These are phyloP conservation scores for Neurospora sp. DNA, from an alignment of 2,329 filamentous ascomycete genomes.

Conservation along the genomic window DNA sequence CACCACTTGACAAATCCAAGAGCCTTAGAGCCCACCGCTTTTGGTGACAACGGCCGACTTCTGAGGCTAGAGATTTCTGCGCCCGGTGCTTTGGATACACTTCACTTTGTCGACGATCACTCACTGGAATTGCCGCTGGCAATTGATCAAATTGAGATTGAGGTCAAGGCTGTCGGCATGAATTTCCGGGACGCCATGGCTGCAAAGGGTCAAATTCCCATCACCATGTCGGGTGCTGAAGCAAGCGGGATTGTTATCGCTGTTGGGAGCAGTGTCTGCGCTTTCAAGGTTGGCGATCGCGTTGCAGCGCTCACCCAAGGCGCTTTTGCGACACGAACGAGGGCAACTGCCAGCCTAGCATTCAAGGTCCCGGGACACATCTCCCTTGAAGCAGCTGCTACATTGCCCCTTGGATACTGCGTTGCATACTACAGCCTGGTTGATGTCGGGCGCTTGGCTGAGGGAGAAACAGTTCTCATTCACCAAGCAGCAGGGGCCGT, in stretches of 20 bases:
- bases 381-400: constrained; percentile 28
- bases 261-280: constrained; percentile 15
- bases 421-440: constrained; percentile 32
- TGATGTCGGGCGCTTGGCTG: constrained; percentile 26
- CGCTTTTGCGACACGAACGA: constrained; percentile 24
- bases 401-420: constrained; percentile 29
- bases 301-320: constrained; percentile 26
- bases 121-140: constrained; percentile 19
- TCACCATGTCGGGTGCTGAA: constrained; percentile 29
- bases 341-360: constrained; percentile 19
- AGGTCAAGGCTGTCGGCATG: constrained; percentile 32
- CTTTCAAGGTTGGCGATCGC: constrained; percentile 25
- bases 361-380: constrained; percentile 28
- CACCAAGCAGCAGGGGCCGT: constrained; percentile 29
- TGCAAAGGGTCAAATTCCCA: constrained; percentile 28
- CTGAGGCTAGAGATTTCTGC: constrained; percentile 30
- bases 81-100: constrained; percentile 27
- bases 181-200: constrained; percentile 38
- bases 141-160: constrained; percentile 30
- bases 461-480: constrained; percentile 30
- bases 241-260: constrained; percentile 26
- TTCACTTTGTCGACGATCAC: constrained; percentile 31
- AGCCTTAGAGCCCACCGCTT: constrained; percentile 28
- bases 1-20: constrained; percentile 31
- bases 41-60: constrained; percentile 25